These are phyloP conservation scores for Candida corydali DNA, from an alignment of 805 yeast species.

Conservation along the genomic window DNA sequence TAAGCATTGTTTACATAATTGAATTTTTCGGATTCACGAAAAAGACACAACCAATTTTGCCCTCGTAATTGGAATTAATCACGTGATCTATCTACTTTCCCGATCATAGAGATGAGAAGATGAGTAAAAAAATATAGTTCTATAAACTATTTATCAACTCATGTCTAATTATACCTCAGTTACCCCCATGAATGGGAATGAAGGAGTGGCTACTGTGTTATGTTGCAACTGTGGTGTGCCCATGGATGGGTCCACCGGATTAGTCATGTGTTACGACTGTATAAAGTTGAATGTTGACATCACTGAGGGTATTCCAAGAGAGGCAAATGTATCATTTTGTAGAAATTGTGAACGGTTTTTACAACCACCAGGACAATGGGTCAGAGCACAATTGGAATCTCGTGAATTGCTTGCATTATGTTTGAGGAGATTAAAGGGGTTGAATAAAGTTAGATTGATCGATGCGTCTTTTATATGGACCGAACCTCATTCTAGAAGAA, in stretches of 20 bases:
- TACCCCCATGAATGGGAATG: conserved; percentile 22
- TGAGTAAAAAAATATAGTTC: conserved; percentile 1
- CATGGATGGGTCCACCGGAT: conserved; percentile 90
- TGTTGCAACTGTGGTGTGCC: conserved; percentile 99
- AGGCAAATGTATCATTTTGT: conserved; percentile 89
- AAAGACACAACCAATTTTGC: background rate
- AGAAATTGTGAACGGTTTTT: conserved; percentile 95
- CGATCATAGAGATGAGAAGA: conserved; percentile 6
- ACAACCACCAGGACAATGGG: conserved; percentile 95
- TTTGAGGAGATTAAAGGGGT: conserved; percentile 81
- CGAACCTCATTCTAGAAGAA: conserved; percentile 96
- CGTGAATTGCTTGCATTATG: conserved; percentile 90
- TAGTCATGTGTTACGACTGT: conserved; percentile 97
- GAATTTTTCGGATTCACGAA: conserved; percentile 1
- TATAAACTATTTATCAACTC: background rate
- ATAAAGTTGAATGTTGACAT: conserved; percentile 89
- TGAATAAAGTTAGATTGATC: conserved; percentile 76
- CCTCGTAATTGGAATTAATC: conserved; percentile 1
- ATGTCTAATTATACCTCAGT: conserved; percentile 50
- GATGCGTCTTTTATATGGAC: conserved; percentile 98
- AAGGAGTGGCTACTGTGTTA: conserved; percentile 68
- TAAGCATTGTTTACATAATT: background rate
- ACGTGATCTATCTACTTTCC: background rate
- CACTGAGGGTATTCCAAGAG: conserved; percentile 88
- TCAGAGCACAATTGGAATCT: conserved; percentile 83